Base-by-base conservation (phyloP, 495 filamentous ascomycete species). In the Penicillium daleae region DNA sequence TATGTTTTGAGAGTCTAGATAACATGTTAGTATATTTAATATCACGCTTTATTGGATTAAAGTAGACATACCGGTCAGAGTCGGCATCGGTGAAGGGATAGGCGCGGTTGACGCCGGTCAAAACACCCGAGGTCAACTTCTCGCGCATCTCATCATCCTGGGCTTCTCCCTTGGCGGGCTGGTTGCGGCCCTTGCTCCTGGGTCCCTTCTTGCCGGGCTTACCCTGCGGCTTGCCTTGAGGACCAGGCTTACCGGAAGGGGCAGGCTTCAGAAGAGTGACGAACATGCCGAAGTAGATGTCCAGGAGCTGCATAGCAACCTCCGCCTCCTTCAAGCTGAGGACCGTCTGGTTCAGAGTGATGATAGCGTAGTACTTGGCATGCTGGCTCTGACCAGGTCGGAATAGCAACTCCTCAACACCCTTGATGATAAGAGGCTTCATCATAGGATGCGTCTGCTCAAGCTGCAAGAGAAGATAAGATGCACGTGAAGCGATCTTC, bases 301-400 rank as follows among this genome's bases (percentile, higher is more conserved):
- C 86, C 6, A 98, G 76, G 37, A 99, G 77, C 54, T 89, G 89
- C 67, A 88, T 85, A 1, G 92, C 93, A n/a, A 96, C 84, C 32
- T 86, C 80, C 31, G 92, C 88, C 66, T 98, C 94, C 69, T 87
- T 93, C 40, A 77, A 80, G 67, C 90, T 94, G 54, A 98, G 71
- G 37, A 97, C 90, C 5, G 95, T 99, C 76, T 99, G 95, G 75
- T 99, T 99, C 40, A 99, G 76, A 3, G 95, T 97, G 69, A 97
- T 98, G 71, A 94, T 87, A 27, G 93, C 93, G 68, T 97, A 97
- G 75, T 99, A 99, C 70, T 90, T 94, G 26, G 96, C 91, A 61
- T 96, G 91, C 24, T 87, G 75, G 69, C 84, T 93, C 70, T 98
- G 95, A 7, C 92, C 90, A 0, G 94, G 90, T 12, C 91, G 86